Conservation (phyloP, 192 early-diverging fungal genomes). For the Coemansia reversa region DNA sequence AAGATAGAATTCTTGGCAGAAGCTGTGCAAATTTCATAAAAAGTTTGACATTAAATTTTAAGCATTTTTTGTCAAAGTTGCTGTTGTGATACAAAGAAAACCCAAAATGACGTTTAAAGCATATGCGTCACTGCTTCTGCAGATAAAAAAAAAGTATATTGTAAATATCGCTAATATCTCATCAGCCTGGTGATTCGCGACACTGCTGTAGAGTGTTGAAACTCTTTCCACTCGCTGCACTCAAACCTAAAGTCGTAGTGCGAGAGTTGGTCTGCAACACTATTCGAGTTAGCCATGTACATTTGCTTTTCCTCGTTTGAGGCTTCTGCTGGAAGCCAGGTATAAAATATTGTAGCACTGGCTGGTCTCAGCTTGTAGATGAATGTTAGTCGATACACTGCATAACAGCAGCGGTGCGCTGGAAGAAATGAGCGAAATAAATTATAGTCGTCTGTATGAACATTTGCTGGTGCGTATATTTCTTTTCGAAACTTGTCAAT, state of each 20-base stretch:
- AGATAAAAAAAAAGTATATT: slow-evolving; percentile 1
- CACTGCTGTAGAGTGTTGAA: slow-evolving; percentile 14
- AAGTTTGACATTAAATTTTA: no score
- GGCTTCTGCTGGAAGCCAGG: slow-evolving; percentile 17
- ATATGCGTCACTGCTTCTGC: no score
- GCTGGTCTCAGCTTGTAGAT: slow-evolving; percentile 13
- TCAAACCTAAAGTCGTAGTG: slow-evolving; percentile 19
- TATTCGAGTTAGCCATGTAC: neutral
- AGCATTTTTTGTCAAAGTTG: no score
- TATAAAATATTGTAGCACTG: slow-evolving; percentile 18
- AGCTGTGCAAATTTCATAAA: no score
- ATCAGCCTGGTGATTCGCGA: slow-evolving; percentile 3
- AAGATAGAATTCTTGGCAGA: no score
- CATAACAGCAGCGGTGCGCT: slow-evolving; percentile 18
- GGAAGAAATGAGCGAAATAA: slow-evolving; percentile 19
- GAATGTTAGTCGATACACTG: slow-evolving; percentile 18
- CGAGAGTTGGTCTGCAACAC: slow-evolving; percentile 6
- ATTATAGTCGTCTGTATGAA: slow-evolving; percentile 10
- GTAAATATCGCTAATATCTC: neutral
- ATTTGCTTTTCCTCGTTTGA: slow-evolving; percentile 14
- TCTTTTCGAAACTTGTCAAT: slow-evolving; percentile 9
- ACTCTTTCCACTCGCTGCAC: slow-evolving; percentile 21
- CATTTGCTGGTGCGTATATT: slow-evolving; percentile 5
- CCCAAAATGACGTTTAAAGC: no score
- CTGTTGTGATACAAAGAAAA: no score